A percentile compares a stretch with the other conserved stretches of the same genome.
Evolutionary conservation across 1,139 yeast species (phyloP).

Genomic region (Taphrina wiesneri): DNA sequence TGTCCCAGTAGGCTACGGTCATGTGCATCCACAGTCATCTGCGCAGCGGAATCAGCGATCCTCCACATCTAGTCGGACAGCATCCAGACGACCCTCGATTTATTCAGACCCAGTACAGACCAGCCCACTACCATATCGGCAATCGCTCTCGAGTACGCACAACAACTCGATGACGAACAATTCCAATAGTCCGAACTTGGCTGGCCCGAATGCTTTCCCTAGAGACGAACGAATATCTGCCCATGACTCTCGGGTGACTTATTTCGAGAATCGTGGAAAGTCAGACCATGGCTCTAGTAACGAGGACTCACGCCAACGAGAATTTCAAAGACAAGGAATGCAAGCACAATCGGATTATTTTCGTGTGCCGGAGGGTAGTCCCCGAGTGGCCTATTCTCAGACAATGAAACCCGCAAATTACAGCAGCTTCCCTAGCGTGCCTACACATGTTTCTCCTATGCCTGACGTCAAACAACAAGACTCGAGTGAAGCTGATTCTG

Average conservation of each 20-base stretch:
- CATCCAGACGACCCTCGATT: conserved; percentile 7
- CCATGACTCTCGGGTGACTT: neutral
- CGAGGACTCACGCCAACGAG: neutral
- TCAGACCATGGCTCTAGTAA: neutral
- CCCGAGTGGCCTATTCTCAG: neutral
- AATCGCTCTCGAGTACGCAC: neutral
- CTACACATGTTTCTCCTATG: neutral
- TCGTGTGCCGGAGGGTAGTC: neutral
- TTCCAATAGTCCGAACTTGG: neutral
- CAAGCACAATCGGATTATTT: neutral
- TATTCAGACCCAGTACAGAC: neutral
- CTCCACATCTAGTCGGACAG: conserved; percentile 21
- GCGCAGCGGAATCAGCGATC: conserved; percentile 36
- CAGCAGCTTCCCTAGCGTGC: neutral
- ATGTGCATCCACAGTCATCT: conserved; percentile 20
- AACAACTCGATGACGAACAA: neutral
- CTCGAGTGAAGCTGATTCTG: neutral
- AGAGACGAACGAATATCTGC: neutral
- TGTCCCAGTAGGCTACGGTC: conserved; percentile 27
- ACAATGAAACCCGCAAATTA: neutral
- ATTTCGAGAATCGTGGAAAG: neutral
- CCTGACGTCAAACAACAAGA: neutral
- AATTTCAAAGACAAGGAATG: neutral
- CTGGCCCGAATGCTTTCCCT: neutral
- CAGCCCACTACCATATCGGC: neutral